Evolutionary conservation across 139 green algal species (phyloP).

Genomic region (Asterochloris erici): DNA sequence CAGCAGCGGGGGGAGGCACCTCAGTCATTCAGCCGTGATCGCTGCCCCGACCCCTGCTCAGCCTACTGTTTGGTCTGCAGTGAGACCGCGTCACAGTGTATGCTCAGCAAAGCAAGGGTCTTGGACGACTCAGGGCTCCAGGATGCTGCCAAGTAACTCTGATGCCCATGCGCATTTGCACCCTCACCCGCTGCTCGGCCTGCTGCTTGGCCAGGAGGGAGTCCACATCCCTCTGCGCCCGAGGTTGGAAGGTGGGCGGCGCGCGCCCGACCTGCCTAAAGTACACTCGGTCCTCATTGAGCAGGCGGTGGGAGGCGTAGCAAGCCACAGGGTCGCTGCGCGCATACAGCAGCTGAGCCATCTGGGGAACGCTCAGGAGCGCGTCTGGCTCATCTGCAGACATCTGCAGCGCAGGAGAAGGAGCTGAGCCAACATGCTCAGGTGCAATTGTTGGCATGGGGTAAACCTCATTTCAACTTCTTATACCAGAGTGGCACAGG

Average conservation of each 20-base stretch:
- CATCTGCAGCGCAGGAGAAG: constrained; percentile 1
- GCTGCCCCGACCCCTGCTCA: too few relatives aligned
- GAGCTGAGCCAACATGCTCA: not conserved
- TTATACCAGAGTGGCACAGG: not conserved
- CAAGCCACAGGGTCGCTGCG: not conserved
- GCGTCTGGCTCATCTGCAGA: not conserved
- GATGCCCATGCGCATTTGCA: not conserved
- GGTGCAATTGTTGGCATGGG: not conserved
- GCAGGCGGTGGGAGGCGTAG: constrained; percentile 53
- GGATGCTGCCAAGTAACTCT: too few relatives aligned
- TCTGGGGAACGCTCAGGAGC: constrained; percentile 23
- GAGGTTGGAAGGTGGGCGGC: constrained; percentile 32
- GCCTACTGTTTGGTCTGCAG: too few relatives aligned
- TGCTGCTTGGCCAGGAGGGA: constrained; percentile 14
- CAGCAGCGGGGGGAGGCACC: too few relatives aligned
- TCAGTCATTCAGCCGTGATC: too few relatives aligned
- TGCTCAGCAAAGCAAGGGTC: too few relatives aligned
- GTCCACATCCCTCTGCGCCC: constrained; percentile 21
- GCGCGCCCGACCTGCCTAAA: constrained; percentile 55
- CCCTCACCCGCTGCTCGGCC: constrained; percentile 6
- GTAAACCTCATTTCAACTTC: not conserved
- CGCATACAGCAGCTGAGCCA: constrained; percentile 38
- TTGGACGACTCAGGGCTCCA: too few relatives aligned
- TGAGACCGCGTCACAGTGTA: too few relatives aligned
- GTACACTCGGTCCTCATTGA: constrained; percentile 54